These are phyloP conservation scores for Ascoidea asiatica DNA, from an alignment of 805 yeast species.

Conservation along the genomic window DNA sequence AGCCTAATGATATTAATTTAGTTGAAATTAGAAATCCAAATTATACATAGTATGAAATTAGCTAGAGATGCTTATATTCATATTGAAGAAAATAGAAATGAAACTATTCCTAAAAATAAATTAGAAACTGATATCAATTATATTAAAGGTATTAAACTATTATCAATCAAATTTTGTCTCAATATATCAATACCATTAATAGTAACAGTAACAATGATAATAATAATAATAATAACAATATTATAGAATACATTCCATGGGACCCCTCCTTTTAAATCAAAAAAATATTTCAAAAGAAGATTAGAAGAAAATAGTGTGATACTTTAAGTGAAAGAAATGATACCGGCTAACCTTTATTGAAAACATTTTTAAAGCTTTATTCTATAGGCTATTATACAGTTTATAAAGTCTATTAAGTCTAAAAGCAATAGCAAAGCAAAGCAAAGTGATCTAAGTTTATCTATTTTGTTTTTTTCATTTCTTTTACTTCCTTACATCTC, in stretches of 20 bases:
- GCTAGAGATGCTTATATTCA: constrained; percentile 96
- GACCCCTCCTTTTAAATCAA: constrained; percentile 92
- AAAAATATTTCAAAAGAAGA: constrained; percentile 78
- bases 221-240: no score
- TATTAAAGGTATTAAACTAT: constrained; percentile 51
- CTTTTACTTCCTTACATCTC: no score
- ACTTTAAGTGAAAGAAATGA: constrained; percentile 59
- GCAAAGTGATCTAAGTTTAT: no score
- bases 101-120: constrained; percentile 64
- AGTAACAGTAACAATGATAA: neutral
- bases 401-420: no score
- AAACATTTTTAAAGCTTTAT: constrained; percentile 37
- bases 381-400: no score
- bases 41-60: constrained; percentile 73
- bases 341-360: constrained; percentile 64
- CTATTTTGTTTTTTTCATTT: no score
- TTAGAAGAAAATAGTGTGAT: constrained; percentile 92
- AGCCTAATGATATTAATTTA: constrained; percentile 46
- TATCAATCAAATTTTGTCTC: constrained; percentile 41
- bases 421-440: no score
- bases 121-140: constrained; percentile 68
- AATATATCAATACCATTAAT: constrained; percentile 7
- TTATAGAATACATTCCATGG: constrained; percentile 84
- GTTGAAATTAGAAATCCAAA: constrained; percentile 41
- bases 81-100: constrained; percentile 59